Conservation (phyloP, 495 filamentous ascomycete species). For the Pyronema omphalodes region DNA sequence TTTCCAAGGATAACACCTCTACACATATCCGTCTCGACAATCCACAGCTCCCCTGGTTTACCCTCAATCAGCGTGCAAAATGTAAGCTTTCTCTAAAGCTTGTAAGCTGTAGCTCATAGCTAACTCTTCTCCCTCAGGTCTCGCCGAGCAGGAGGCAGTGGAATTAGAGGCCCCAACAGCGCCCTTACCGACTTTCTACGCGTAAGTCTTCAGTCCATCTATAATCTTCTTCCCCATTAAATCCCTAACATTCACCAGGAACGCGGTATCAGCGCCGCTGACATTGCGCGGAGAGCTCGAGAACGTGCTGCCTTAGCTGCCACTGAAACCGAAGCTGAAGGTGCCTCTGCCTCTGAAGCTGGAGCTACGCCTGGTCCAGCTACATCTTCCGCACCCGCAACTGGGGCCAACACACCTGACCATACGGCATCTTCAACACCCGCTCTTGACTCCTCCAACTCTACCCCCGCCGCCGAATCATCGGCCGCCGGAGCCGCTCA, state of each 20-base stretch:
- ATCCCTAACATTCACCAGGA: constrained; percentile 4
- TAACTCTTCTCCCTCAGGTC: too few relatives aligned
- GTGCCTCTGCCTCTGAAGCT: constrained; percentile 8
- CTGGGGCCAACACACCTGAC: background rate
- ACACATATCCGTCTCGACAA: too few relatives aligned
- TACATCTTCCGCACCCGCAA: too few relatives aligned
- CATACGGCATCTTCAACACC: background rate
- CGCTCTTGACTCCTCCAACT: background rate
- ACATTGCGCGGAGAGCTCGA: constrained; percentile 15
- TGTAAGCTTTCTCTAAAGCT: too few relatives aligned
- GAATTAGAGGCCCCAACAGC: constrained; percentile 8
- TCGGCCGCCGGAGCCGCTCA: background rate
- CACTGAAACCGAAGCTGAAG: constrained; percentile 13
- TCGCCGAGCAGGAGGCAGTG: too few relatives aligned
- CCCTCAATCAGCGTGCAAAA: too few relatives aligned
- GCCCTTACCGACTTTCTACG: constrained; percentile 20
- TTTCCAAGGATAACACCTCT: too few relatives aligned
- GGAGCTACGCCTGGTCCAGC: background rate
- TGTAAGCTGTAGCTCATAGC: too few relatives aligned
- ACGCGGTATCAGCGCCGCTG: constrained; percentile 16
- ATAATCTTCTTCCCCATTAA: background rate
- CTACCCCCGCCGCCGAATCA: background rate
- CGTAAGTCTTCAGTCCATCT: constrained; percentile 2
- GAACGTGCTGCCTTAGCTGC: constrained; percentile 31
- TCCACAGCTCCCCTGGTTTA: too few relatives aligned